Conservation (phyloP, 176 grass and related monocot genomes). For the Elaeis guineensis region DNA sequence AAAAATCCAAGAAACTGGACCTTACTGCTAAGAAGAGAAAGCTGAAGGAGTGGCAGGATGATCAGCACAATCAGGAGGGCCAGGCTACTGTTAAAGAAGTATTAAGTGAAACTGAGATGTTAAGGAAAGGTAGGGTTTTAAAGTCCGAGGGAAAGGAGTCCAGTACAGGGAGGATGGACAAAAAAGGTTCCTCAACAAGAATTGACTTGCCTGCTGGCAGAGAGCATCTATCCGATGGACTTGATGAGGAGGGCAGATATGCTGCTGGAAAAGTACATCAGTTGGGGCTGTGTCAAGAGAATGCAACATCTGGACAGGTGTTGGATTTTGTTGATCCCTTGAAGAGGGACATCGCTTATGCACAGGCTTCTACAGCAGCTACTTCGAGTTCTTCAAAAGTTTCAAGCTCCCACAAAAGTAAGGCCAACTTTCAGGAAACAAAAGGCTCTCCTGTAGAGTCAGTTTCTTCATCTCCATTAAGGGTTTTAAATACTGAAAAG, state of each 20-base stretch:
- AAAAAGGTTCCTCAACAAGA: conserved; percentile 11
- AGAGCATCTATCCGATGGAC: conserved; percentile 29
- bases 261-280: conserved; percentile 34
- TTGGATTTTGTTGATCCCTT: conserved; percentile 26
- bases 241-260: conserved; percentile 22
- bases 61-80: conserved; percentile 38
- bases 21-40: conserved; percentile 59
- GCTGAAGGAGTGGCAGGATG: conserved; percentile 61
- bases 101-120: conserved; percentile 25
- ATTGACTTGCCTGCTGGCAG: conserved; percentile 27
- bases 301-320: conserved; percentile 21
- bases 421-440: conserved; percentile 37
- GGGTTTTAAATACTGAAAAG: conserved; percentile 49
- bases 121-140: conserved; percentile 24
- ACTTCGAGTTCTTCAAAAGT: conserved; percentile 80
- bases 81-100: conserved; percentile 31
- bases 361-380: conserved; percentile 41
- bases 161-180: conserved; percentile 4
- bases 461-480: conserved; percentile 62
- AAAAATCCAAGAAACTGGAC: conserved; percentile 30
- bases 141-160: conserved; percentile 10
- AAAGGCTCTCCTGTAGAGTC: conserved; percentile 56
- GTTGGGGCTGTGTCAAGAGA: conserved; percentile 12
- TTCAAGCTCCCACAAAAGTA: conserved; percentile 43
- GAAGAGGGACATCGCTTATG: conserved; percentile 35